Base-by-base conservation (phyloP, 352 stramenopile genomes). In the Phytophthora agathidicida region DNA sequence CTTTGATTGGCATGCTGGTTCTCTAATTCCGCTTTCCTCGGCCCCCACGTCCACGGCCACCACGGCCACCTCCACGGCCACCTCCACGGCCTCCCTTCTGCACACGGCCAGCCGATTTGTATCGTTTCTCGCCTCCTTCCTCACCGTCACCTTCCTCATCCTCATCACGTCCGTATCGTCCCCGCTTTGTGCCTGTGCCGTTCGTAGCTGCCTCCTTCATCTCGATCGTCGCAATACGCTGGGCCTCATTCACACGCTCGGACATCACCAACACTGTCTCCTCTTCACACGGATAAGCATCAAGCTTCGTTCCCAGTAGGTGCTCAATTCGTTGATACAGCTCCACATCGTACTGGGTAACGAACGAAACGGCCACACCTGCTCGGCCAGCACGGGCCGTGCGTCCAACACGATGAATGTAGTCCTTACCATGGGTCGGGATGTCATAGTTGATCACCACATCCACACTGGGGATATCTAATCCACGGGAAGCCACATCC, bases 401-500 rank as follows among this genome's bases (percentile, higher is more conserved):
- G 48, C 98, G 88, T 16, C 98, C 98, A 2, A 99, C 97, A 27
- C 98, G 84, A 70, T 99, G 97, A 63, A 99, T 98, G 75, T 99
- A 99, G 73, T 99, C 96, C 71, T 99, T 99, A 20, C 94, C 96
- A 72, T 99, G 92, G 20, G 84, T 97, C 7, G 98, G 98, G 41
- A 99, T 97, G 77, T 99, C 98, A 78, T 98, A 99, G 71, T 99
- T 99, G 50, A 99, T 89, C 13, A 99, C 97, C 10, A 99, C 76
- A 71, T 99, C 97, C 28, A 99, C 97, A 47, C 81, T 93, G 2
- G 97, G 97, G 59, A 99, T 98, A 68, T 99, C 97, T 23, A 99
- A 80, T 3, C 97, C 97, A 49, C 91, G 88, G 43, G 79, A 89
- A 7, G 91, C 91, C 11, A 96, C 89, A 60, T 97, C 91, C 14